Conservation (phyloP, 1,139 yeast species). For the Pichia kudriavzevii region DNA sequence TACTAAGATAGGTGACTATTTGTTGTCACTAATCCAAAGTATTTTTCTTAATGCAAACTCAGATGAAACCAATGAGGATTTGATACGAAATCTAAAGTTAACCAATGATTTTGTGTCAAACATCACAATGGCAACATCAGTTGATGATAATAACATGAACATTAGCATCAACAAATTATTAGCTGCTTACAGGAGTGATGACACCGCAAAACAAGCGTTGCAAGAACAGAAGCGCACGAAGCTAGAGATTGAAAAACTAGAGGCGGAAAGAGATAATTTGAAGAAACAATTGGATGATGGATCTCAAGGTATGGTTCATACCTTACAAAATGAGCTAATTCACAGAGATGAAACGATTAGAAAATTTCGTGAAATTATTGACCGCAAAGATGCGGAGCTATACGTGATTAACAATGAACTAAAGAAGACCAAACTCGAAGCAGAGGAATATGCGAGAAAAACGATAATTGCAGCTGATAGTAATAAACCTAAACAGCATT, state of each 20-base stretch:
- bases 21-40: constrained; percentile 78
- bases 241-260: constrained; percentile 68
- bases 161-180: constrained; percentile 75
- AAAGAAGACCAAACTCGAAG: constrained; percentile 72
- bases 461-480: constrained; percentile 59
- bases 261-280: constrained; percentile 79
- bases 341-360: constrained; percentile 74
- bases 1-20: constrained; percentile 63
- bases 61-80: constrained; percentile 39
- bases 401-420: constrained; percentile 67
- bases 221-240: constrained; percentile 63
- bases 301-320: constrained; percentile 76
- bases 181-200: constrained; percentile 83
- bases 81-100: constrained; percentile 62
- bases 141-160: constrained; percentile 70
- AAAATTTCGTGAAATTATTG: constrained; percentile 56
- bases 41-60: constrained; percentile 65
- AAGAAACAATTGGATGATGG: constrained; percentile 70
- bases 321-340: constrained; percentile 56
- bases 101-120: constrained; percentile 80
- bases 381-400: constrained; percentile 61
- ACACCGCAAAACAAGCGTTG: constrained; percentile 74
- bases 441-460: constrained; percentile 84
- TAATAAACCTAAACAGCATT: constrained; percentile 12
- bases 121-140: constrained; percentile 55